phyloP scores from a whole-genome alignment of 1,284 basidiomycete species.

The Puccinia hordei region DNA sequence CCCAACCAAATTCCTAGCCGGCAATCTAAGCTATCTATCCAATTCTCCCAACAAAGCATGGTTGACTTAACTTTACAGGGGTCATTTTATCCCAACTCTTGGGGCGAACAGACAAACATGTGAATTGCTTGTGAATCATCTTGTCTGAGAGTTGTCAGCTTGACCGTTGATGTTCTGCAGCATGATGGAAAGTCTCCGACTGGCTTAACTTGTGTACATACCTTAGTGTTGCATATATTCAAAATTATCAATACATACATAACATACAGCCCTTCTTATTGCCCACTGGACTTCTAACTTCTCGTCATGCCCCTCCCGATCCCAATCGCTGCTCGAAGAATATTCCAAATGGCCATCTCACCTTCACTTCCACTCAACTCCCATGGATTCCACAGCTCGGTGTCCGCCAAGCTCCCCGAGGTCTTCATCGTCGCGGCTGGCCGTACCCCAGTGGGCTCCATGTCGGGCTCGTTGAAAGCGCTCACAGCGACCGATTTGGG shows the following conservation, averaged over 20 bases:
- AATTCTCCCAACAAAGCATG: background rate
- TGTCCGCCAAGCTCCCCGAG: slow-evolving; percentile 59
- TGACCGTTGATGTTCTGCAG: no score
- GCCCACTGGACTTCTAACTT: background rate
- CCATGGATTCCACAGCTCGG: slow-evolving; percentile 7
- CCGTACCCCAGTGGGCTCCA: slow-evolving; percentile 89
- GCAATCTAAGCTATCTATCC: background rate
- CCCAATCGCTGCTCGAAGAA: background rate
- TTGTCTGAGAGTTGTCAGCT: no score
- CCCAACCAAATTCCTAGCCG: no score
- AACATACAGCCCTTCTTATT: background rate
- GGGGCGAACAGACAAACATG: no score
- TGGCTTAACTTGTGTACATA: no score
- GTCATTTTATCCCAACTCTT: no score
- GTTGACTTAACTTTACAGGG: background rate
- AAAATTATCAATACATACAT: background rate
- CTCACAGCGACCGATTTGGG: slow-evolving; percentile 91
- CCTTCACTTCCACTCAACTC: background rate
- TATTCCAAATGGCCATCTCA: slow-evolving; percentile 31
- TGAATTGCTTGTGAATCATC: no score
- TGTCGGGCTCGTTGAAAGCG: slow-evolving; percentile 85
- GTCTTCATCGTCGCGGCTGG: slow-evolving; percentile 93
- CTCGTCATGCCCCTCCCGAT: background rate
- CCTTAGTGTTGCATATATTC: slow-evolving; percentile 12
- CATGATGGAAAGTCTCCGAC: no score